Conservation (phyloP, 306 rosid species). For the Purshia tridentata region DNA sequence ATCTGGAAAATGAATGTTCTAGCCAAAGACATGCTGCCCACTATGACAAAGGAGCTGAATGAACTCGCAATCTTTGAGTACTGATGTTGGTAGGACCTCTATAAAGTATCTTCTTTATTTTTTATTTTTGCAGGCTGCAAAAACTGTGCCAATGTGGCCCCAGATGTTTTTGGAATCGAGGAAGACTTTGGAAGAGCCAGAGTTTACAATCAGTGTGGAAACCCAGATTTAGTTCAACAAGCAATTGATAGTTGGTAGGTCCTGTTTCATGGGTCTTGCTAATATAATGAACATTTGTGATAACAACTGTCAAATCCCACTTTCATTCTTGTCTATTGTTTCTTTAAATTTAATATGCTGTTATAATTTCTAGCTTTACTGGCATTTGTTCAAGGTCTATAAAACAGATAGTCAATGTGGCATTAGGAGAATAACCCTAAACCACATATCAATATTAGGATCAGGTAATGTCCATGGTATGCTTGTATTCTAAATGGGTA, state of each 20-base stretch:
- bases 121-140: constrained; percentile 66
- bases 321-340: neutral
- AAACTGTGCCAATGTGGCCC: constrained; percentile 80
- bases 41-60: neutral
- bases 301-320: neutral
- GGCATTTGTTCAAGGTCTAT: neutral
- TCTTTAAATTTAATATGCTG: neutral
- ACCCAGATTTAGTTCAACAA: constrained; percentile 51
- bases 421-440: neutral
- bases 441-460: neutral
- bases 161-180: constrained; percentile 76
- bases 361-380: neutral
- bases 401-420: neutral
- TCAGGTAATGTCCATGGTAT: neutral
- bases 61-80: constrained; percentile 1
- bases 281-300: neutral
- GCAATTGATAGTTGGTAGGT: constrained; percentile 89
- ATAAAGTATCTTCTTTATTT: constrained; percentile 2
- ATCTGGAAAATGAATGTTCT: too few species aligned
- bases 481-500: neutral
- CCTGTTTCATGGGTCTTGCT: neutral
- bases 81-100: neutral
- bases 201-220: constrained; percentile 67
- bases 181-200: constrained; percentile 96
- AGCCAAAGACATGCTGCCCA: neutral